These are phyloP conservation scores for Cutaneotrichosporon dermatis DNA, from an alignment of 1,284 basidiomycete genomes.

Conservation along the genomic window DNA sequence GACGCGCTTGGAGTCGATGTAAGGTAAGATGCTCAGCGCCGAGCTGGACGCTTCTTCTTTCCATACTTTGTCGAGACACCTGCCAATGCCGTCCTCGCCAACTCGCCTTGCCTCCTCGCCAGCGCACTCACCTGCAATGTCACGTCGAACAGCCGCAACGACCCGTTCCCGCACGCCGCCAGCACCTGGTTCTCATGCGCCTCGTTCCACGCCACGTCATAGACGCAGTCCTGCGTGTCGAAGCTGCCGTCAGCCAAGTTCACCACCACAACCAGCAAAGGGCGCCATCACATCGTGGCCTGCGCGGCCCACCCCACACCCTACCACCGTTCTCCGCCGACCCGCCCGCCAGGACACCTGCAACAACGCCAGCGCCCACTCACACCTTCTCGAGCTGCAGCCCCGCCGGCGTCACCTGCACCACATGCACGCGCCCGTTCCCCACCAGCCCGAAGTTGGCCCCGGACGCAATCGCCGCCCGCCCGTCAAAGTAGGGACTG, in stretches of 20 bases:
- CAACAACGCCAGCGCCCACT: constrained; percentile 30
- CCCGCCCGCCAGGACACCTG: too few relatives aligned
- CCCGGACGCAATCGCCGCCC: constrained; percentile 79
- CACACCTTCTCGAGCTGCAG: constrained; percentile 64
- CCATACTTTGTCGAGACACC: neutral
- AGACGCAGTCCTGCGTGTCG: constrained; percentile 89
- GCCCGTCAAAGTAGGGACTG: constrained; percentile 83
- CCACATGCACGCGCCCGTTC: constrained; percentile 78
- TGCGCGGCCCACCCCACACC: too few relatives aligned
- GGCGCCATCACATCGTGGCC: too few relatives aligned
- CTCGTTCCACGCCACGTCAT: constrained; percentile 89
- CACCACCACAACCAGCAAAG: too few relatives aligned
- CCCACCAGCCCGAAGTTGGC: constrained; percentile 95
- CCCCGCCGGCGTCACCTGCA: constrained; percentile 55
- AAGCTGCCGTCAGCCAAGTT: constrained; percentile 56
- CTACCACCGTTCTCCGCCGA: too few relatives aligned
- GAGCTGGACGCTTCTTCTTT: neutral
- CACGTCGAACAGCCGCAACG: constrained; percentile 85
- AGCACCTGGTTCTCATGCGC: constrained; percentile 86
- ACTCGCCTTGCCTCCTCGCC: neutral
- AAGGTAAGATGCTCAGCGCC: too few relatives aligned
- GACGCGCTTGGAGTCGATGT: neutral
- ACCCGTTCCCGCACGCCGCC: constrained; percentile 84
- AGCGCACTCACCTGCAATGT: constrained; percentile 68
- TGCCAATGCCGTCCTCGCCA: neutral